Evolutionary conservation across 345 rosid genomes (phyloP).

Genomic region (Hevea brasiliensis): DNA sequence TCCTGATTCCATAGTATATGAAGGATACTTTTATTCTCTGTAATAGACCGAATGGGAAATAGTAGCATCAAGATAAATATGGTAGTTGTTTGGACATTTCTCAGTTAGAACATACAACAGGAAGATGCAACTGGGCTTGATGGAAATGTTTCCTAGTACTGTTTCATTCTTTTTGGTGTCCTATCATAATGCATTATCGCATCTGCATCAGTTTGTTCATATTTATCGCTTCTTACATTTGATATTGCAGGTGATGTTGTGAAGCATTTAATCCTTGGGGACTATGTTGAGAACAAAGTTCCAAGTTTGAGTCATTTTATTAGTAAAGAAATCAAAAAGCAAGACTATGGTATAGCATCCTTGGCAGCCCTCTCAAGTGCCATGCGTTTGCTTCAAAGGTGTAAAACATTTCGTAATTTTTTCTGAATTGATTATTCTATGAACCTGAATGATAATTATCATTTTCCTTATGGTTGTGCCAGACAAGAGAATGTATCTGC

Average conservation of each 20-base stretch:
- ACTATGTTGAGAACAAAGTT: conserved; percentile 54
- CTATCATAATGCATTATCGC: not conserved
- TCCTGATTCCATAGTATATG: not conserved
- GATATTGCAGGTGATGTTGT: conserved; percentile 45
- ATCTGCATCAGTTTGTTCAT: not conserved
- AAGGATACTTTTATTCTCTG: not conserved
- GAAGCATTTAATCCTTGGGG: conserved; percentile 58
- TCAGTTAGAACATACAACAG: not conserved
- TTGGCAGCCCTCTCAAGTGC: conserved; percentile 82
- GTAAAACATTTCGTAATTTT: conserved; percentile 1
- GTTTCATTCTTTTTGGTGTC: not conserved
- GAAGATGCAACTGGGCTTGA: not conserved
- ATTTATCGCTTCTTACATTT: not conserved
- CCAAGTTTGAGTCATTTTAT: conserved; percentile 70
- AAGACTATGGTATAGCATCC: conserved; percentile 50
- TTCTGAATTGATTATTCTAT: not conserved
- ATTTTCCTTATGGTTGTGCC: not conserved
- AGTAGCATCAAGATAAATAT: not conserved
- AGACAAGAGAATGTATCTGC: not conserved
- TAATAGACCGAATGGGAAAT: not conserved
- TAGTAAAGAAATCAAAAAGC: conserved; percentile 34
- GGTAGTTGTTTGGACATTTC: not conserved
- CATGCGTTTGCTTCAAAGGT: conserved; percentile 71
- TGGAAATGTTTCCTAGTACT: not conserved
- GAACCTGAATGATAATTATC: not conserved